These are phyloP conservation scores for Pugionium dolabratum DNA, from an alignment of 345 rosid genomes.

Conservation along the genomic window DNA sequence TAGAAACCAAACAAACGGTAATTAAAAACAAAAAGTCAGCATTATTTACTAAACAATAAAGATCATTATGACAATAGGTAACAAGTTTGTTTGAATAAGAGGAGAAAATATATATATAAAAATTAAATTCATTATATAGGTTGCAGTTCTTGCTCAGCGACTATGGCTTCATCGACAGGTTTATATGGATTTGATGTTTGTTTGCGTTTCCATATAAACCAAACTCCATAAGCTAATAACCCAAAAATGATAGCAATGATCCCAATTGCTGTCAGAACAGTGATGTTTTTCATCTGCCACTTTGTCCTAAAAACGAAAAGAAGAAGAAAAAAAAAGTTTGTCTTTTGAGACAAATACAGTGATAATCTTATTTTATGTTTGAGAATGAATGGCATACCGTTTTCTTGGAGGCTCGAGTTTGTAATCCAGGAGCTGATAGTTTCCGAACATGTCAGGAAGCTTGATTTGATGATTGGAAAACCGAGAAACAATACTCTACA, in stretches of 20 bases:
- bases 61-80: slow-evolving; percentile 1
- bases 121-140: slow-evolving; percentile 41
- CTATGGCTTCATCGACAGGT: slow-evolving; percentile 49
- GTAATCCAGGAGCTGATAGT: slow-evolving; percentile 61
- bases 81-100: background rate
- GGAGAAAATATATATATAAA: slow-evolving; percentile 16
- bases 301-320: slow-evolving; percentile 50
- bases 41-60: slow-evolving; percentile 36
- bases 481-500: slow-evolving; percentile 61
- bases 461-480: slow-evolving; percentile 62
- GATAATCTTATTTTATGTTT: background rate
- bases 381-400: slow-evolving; percentile 42
- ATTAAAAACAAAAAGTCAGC: slow-evolving; percentile 14
- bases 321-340: background rate
- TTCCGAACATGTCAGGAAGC: slow-evolving; percentile 70
- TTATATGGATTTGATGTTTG: slow-evolving; percentile 50
- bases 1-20: background rate
- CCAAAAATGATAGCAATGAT: slow-evolving; percentile 29
- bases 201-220: slow-evolving; percentile 53
- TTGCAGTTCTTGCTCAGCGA: slow-evolving; percentile 66
- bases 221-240: slow-evolving; percentile 47
- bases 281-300: slow-evolving; percentile 50
- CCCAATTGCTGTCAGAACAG: slow-evolving; percentile 30
- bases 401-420: slow-evolving; percentile 55
- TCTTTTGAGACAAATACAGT: slow-evolving; percentile 6